Evolutionary conservation across 2,329 filamentous ascomycete species (phyloP).

Genomic region (Aspergillus brasiliensis): DNA sequence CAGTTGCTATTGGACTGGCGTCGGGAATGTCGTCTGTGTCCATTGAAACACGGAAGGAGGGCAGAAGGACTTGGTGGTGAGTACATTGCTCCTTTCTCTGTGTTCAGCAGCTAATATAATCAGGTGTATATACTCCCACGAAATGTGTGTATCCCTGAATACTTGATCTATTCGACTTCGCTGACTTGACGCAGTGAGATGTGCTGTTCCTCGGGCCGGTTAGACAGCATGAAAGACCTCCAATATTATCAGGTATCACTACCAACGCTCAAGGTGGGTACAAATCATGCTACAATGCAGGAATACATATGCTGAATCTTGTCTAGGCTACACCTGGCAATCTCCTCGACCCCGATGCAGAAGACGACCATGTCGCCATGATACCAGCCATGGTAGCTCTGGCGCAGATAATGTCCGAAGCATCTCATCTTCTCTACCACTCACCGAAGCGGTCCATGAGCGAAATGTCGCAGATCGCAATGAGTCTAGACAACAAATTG

Average conservation of each 20-base stretch:
- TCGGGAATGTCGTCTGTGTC: slow-evolving; percentile 27
- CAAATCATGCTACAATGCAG: too few relatives aligned
- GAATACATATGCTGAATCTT: neutral
- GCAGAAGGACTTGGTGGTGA: slow-evolving; percentile 30
- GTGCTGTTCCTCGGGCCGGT: slow-evolving; percentile 32
- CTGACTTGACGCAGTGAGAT: slow-evolving; percentile 26
- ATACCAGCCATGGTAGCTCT: slow-evolving; percentile 31
- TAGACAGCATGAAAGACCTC: slow-evolving; percentile 33
- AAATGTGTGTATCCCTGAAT: slow-evolving; percentile 15
- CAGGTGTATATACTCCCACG: slow-evolving; percentile 26
- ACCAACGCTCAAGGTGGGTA: slow-evolving; percentile 20
- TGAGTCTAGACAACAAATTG: slow-evolving; percentile 23
- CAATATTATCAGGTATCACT: slow-evolving; percentile 28
- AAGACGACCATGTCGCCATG: slow-evolving; percentile 27
- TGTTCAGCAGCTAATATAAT: neutral
- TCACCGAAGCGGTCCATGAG: slow-evolving; percentile 19
- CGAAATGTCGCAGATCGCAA: slow-evolving; percentile 26
- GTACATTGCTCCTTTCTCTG: neutral
- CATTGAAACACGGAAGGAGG: slow-evolving; percentile 19
- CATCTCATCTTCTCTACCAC: slow-evolving; percentile 31
- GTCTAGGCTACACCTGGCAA: slow-evolving; percentile 2
- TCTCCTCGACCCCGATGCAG: slow-evolving; percentile 20
- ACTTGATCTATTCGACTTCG: neutral
- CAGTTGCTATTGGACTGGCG: slow-evolving; percentile 36
- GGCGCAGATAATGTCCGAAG: slow-evolving; percentile 29